Evolutionary conservation across 768 basidiomycete genomes (phyloP).

Genomic region (Phaeolepiota aurea): DNA sequence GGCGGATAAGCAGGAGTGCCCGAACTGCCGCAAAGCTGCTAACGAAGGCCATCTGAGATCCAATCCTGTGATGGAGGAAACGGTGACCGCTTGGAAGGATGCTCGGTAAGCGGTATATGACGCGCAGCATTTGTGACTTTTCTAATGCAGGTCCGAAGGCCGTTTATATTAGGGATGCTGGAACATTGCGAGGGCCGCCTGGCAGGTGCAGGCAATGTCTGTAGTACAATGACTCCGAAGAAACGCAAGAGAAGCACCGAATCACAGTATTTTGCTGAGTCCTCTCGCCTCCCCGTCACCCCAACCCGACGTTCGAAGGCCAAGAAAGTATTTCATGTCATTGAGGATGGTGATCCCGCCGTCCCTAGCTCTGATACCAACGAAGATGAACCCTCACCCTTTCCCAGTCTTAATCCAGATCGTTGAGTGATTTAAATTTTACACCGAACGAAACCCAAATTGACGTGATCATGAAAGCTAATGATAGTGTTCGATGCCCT

Average conservation of each 20-base stretch:
- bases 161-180: background rate
- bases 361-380: conserved; percentile 28
- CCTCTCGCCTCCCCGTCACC: conserved; percentile 10
- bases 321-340: conserved; percentile 12
- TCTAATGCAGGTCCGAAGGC: too few relatives aligned
- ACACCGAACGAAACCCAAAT: background rate
- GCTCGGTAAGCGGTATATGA: conserved; percentile 66
- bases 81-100: conserved; percentile 59
- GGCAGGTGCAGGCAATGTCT: background rate
- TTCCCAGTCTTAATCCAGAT: conserved; percentile 8
- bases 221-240: background rate
- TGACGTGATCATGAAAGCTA: conserved; percentile 17
- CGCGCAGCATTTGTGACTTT: too few relatives aligned
- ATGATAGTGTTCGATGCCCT: conserved; percentile 47
- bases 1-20: conserved; percentile 57
- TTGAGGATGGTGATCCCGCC: conserved; percentile 6
- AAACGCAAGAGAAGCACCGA: conserved; percentile 15
- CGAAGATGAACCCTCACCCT: conserved; percentile 17
- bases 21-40: conserved; percentile 52
- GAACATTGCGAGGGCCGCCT: background rate
- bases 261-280: conserved; percentile 15
- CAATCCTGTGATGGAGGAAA: conserved; percentile 65
- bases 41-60: conserved; percentile 58
- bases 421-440: conserved; percentile 6
- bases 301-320: conserved; percentile 8